phyloP scores from a whole-genome alignment of 306 rosid species.

The Glycine tomentella region DNA sequence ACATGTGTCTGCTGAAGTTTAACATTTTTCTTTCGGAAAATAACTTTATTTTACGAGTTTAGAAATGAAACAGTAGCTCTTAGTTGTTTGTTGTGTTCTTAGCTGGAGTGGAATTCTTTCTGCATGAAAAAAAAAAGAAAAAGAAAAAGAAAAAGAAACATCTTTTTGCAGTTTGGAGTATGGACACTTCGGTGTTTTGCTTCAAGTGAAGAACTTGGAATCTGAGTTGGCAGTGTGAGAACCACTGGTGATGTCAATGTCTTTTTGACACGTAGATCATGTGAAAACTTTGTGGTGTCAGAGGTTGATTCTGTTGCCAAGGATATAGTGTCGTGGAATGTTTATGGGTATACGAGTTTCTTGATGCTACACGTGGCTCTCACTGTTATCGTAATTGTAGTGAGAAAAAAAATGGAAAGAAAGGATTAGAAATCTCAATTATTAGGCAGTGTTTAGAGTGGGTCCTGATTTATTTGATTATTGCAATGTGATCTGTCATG shows the following conservation, averaged over 20 bases:
- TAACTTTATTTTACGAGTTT: not conserved
- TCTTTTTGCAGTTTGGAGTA: not conserved
- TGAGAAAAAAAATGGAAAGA: not conserved
- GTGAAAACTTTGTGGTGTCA: not conserved
- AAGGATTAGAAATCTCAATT: constrained; percentile 12
- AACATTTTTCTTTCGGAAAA: not conserved
- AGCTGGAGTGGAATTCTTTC: not conserved
- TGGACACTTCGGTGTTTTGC: not conserved
- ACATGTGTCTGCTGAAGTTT: too few relatives aligned
- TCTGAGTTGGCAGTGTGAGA: not conserved
- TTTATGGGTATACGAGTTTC: not conserved
- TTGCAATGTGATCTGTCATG: not conserved
- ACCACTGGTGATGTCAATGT: not conserved
- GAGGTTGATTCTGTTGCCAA: not conserved
- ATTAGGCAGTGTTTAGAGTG: not conserved
- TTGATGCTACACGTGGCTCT: constrained; percentile 1
- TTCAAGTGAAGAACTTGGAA: not conserved
- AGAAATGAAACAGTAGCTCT: not conserved
- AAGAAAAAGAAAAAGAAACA: not conserved
- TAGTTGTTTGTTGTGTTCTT: not conserved
- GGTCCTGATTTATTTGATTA: constrained; percentile 21
- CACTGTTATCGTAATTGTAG: not conserved
- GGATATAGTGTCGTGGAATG: not conserved
- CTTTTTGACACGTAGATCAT: not conserved
- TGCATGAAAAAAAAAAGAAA: not conserved